phyloP scores from a whole-genome alignment of 306 rosid genomes.

The Hippophae tibetana region DNA sequence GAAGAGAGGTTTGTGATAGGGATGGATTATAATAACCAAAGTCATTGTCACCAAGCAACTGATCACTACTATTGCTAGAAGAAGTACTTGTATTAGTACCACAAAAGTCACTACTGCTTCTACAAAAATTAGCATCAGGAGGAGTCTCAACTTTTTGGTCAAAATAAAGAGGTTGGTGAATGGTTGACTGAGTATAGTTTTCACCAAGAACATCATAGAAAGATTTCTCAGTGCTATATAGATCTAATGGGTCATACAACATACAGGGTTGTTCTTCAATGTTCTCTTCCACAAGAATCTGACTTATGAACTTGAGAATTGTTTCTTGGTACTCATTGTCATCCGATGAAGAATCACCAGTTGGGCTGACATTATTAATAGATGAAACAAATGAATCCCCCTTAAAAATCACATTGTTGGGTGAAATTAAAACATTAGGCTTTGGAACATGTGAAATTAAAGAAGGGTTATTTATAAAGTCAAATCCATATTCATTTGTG shows the following conservation, averaged over 20 bases:
- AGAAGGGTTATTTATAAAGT: constrained; percentile 4
- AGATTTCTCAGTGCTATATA: constrained; percentile 68
- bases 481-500: constrained; percentile 6
- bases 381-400: constrained; percentile 6
- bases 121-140: constrained; percentile 15
- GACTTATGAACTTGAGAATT: constrained; percentile 50
- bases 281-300: constrained; percentile 70
- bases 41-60: constrained; percentile 10
- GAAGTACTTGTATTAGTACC: constrained; percentile 16
- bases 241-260: constrained; percentile 71
- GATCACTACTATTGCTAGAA: constrained; percentile 6
- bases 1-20: constrained; percentile 25
- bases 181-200: constrained; percentile 23
- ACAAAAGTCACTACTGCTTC: constrained; percentile 8
- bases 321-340: constrained; percentile 49
- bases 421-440: constrained; percentile 3
- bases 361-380: constrained; percentile 17
- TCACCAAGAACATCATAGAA: constrained; percentile 67
- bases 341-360: constrained; percentile 30
- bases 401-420: background rate
- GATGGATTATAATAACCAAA: constrained; percentile 29
- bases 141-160: constrained; percentile 16
- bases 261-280: constrained; percentile 62
- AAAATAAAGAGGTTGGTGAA: constrained; percentile 1
- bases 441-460: constrained; percentile 9